Percentiles rank a stretch among this genome's conserved stretches.
Evolutionary conservation across 768 basidiomycete genomes (phyloP).

Genomic region (Suillus subluteus): DNA sequence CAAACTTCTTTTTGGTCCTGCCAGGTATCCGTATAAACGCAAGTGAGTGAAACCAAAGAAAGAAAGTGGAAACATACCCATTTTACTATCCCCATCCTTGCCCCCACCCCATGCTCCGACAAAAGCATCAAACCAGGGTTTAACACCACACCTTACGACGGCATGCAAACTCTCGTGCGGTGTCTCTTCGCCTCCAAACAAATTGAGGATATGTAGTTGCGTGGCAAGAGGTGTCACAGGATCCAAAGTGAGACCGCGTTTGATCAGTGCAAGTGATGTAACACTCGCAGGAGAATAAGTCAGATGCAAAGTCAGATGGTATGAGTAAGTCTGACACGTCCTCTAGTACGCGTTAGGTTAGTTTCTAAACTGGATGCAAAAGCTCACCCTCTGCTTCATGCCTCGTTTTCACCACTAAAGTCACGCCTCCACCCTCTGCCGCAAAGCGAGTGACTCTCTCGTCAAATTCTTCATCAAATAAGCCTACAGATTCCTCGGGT

Average conservation of each 20-base stretch:
- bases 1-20: conserved; percentile 99
- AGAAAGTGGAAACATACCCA: conserved; percentile 53
- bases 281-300: conserved; percentile 79
- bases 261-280: conserved; percentile 93
- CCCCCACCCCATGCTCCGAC: conserved; percentile 80
- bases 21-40: conserved; percentile 73
- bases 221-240: conserved; percentile 74
- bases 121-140: conserved; percentile 98
- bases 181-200: conserved; percentile 86
- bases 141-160: conserved; percentile 92
- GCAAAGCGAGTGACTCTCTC: conserved; percentile 80
- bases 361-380: conserved; percentile 4
- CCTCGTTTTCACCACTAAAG: conserved; percentile 82
- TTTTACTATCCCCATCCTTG: conserved; percentile 80
- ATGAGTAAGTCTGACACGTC: conserved; percentile 66
- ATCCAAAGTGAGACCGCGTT: conserved; percentile 84
- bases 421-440: conserved; percentile 70
- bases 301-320: conserved; percentile 72
- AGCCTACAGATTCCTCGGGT: conserved; percentile 61
- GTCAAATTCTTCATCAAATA: conserved; percentile 77
- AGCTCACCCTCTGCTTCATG: conserved; percentile 73
- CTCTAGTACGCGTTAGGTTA: conserved; percentile 45
- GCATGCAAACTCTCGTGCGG: conserved; percentile 97
- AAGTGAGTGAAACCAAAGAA: conserved; percentile 13
- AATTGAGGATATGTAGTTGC: conserved; percentile 90